Evolutionary conservation across 208 protist genomes (phyloP).

Genomic region (Trichomonas vaginalis): DNA sequence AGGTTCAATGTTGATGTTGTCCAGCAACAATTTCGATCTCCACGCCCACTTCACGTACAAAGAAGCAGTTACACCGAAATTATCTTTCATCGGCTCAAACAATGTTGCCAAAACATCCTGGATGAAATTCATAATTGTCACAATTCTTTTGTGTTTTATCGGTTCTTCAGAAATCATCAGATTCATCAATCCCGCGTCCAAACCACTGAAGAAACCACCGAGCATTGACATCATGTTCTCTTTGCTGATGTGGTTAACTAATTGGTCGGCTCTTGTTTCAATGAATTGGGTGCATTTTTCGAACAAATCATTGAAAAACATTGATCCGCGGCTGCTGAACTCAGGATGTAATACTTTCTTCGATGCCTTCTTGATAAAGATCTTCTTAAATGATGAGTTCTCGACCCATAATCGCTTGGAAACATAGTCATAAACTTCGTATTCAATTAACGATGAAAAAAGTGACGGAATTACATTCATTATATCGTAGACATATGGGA

Average conservation of each 20-base stretch:
- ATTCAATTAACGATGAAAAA: neutral
- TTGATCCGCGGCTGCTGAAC: neutral
- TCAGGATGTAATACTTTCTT: neutral
- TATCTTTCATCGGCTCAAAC: too few species aligned
- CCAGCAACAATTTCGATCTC: too few species aligned
- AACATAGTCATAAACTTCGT: neutral
- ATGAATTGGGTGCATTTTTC: neutral
- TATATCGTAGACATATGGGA: neutral
- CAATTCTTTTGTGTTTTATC: neutral
- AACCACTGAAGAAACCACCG: neutral
- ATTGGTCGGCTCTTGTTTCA: neutral
- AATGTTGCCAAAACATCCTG: neutral
- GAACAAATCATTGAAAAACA: neutral
- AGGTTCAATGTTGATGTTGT: too few species aligned
- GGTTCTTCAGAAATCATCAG: neutral
- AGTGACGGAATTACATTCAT: neutral
- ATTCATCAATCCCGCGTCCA: neutral
- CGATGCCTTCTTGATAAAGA: neutral
- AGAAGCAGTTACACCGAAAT: too few species aligned
- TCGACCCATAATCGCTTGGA: neutral
- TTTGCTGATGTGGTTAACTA: neutral
- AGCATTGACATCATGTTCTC: neutral
- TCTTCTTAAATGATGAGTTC: neutral
- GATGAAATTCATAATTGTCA: neutral
- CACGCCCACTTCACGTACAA: too few species aligned